These are phyloP conservation scores for Silene conica DNA, from an alignment of 148 eudicot species.

Conservation along the genomic window DNA sequence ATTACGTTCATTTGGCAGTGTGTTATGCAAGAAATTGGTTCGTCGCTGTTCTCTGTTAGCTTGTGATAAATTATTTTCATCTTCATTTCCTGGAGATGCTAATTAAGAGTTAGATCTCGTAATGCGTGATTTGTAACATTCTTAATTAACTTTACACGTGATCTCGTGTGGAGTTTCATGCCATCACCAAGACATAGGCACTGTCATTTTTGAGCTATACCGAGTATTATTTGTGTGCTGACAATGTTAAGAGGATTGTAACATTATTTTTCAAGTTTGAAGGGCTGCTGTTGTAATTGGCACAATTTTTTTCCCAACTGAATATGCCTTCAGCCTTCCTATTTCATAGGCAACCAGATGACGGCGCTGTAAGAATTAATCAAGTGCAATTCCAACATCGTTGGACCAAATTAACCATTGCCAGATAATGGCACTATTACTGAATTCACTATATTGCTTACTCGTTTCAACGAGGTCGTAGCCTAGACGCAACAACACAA, in stretches of 20 bases:
- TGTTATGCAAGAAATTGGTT: neutral
- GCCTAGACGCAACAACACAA: too few species aligned
- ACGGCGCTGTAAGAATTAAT: too few species aligned
- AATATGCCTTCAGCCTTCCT: neutral
- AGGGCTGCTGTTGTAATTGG: neutral
- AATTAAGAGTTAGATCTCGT: neutral
- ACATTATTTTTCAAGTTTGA: neutral
- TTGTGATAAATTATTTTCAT: neutral
- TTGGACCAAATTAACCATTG: too few species aligned
- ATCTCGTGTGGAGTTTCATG: neutral
- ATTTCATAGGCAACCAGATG: neutral
- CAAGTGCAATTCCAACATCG: too few species aligned
- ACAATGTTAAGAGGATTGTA: neutral
- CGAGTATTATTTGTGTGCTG: too few species aligned
- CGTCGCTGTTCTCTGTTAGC: neutral
- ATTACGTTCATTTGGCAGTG: neutral
- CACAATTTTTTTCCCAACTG: neutral
- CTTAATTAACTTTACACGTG: neutral
- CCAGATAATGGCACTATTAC: too few species aligned
- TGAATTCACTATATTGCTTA: too few species aligned
- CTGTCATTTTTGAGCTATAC: neutral
- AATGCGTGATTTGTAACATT: neutral
- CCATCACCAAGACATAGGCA: too few species aligned
- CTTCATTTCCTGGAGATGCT: conserved; percentile 3
- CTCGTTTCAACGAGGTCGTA: too few species aligned